Evolutionary conservation across 2,329 filamentous ascomycete genomes (phyloP), one percentile per base, ranked within the genome.

Genomic region (Neodidymelliopsis sp.): DNA sequence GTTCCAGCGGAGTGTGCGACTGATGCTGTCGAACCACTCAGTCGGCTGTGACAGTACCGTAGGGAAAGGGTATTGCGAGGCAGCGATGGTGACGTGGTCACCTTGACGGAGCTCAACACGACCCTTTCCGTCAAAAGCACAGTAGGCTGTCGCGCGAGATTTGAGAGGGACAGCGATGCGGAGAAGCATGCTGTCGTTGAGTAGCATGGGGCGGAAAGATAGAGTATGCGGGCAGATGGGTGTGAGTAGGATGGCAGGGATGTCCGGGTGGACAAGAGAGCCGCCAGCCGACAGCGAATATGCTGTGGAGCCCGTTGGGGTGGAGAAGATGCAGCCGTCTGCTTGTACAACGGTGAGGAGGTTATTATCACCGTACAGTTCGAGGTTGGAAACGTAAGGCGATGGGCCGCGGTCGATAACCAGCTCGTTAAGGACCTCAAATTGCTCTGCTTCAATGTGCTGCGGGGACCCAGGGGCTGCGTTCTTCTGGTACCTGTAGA

Each of bases 151-250:
- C 12, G 92, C 93, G 35, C 94, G 89, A 28, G 90, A 95, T 66
- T 87, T 86, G 55, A 83, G 82, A 0, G 94, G 94, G 10, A 99
- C 87, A 4, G 89, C 88, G 41, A 99, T 90, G 39, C 92, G 90
- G 53, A 99, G 84, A 12, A 92, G 86, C 81, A 97, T 90, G 46
- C 90, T 94, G 76, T 99, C 94, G 37, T 91, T 96, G 37, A 99
- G 84, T 6, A 99, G 89, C 94, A 99, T 97, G 24, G 94, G 94
- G 8, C 94, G 86, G 84, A 99, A 99, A 11, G 91, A 96, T 12
- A 99, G 81, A 0, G 93, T 97, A 70, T 99, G 94, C 7, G 94
- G 94, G 75, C 94, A 99, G 73, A 99, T 97, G 15, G 94, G 94
- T 0, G 94, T 99, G 44, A 99, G 84, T 30, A 97, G 86, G 63